Evolutionary conservation across 2,329 filamentous ascomycete genomes (phyloP).

Genomic region (Sclerotinia glacialis): DNA sequence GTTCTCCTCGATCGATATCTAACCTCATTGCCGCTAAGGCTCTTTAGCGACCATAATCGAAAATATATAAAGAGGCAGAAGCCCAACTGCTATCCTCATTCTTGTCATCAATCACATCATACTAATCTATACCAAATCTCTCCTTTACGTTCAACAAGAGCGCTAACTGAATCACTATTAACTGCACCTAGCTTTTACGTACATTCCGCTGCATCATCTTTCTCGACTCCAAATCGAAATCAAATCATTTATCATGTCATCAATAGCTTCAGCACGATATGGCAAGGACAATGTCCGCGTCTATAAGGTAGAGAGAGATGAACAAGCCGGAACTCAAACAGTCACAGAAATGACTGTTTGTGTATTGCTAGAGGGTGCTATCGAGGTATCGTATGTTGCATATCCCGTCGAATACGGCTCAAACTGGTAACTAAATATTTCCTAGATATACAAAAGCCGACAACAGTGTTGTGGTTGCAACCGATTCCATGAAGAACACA

Average conservation of each 20-base stretch:
- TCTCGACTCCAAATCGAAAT: not conserved
- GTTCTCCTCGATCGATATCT: constrained; percentile 10
- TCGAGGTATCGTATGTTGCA: constrained; percentile 70
- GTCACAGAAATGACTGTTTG: constrained; percentile 95
- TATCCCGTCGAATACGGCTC: constrained; percentile 1
- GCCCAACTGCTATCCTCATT: constrained; percentile 15
- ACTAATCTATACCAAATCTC: constrained; percentile 5
- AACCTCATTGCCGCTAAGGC: constrained; percentile 7
- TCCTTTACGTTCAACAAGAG: not conserved
- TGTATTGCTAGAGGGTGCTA: constrained; percentile 88
- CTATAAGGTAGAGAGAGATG: constrained; percentile 86
- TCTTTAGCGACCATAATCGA: not conserved
- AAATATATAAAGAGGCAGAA: constrained; percentile 10
- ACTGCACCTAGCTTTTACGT: not conserved
- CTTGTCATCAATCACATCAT: constrained; percentile 11
- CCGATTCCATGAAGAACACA: constrained; percentile 97
- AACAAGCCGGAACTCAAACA: constrained; percentile 72
- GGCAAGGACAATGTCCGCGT: constrained; percentile 98
- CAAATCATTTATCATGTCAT: constrained; percentile 47
- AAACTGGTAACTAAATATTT: constrained; percentile 1
- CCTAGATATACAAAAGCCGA: constrained; percentile 85
- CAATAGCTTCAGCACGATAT: constrained; percentile 66
- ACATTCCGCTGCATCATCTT: not conserved
- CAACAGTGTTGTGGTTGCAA: constrained; percentile 93
- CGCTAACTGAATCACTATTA: not conserved